Evolutionary conservation across 352 stramenopile species (phyloP), one percentile per base, ranked within the genome.

Genomic region (Peronospora belbahrii): DNA sequence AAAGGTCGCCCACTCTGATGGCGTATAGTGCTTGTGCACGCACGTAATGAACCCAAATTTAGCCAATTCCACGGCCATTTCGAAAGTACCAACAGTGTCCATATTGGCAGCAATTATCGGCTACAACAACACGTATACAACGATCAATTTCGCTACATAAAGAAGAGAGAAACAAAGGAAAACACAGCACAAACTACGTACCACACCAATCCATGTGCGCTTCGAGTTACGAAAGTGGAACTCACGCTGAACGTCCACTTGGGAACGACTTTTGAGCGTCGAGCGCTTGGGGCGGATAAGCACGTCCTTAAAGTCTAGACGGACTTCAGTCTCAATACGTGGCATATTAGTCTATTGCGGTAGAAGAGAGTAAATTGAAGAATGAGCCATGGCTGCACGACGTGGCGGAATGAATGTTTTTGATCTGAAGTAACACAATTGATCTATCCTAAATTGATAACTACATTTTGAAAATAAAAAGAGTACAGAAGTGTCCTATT

Each of bases 291-390:
- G 88, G n/a, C 87, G 80, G 65, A 97, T 96, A 13, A 97, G 74
- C 46, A 97, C 88, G 56, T 97, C 88, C 65, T 95, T 96, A 61
- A 95, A 97, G 64, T 96, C 88, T 34, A 97, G 69, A 32, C 91
- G 91, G 35, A 95, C 53, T 39, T 95, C 88, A 3, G 73, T 83
- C 65, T 97, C 88, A 47, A 97, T 85, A 43, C 86, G 79, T 55
- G 85, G 74, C 83, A 95, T 95, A 39, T 41, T 48, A n/a, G 13
- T 19, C 10, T 3, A 36, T 5, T n/a, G n/a, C n/a, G n/a, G n/a
- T n/a, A n/a, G n/a, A n/a, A n/a, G n/a, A n/a, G n/a, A n/a, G n/a
- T n/a, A n/a, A n/a, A n/a, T n/a, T n/a, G n/a, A n/a, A n/a, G n/a
- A n/a, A n/a, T n/a, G n/a, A n/a, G n/a, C n/a, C n/a, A n/a, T n/a